These are phyloP conservation scores for Polychaeton citri DNA, from an alignment of 2,329 filamentous ascomycete genomes.

Conservation along the genomic window DNA sequence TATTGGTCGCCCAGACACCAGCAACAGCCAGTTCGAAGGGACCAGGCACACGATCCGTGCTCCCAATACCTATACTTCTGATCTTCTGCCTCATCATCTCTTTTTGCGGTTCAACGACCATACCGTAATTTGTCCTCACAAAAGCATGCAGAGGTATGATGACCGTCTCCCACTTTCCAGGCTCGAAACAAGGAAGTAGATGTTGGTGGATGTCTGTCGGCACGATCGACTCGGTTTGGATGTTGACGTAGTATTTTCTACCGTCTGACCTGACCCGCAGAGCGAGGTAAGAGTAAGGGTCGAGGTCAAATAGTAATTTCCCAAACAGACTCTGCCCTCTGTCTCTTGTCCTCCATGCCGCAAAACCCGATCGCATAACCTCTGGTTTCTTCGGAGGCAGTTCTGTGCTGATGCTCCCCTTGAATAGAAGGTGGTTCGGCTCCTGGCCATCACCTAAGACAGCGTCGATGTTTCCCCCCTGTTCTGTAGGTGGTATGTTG, in stretches of 20 bases:
- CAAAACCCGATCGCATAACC: slow-evolving; percentile 70
- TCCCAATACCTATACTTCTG: slow-evolving; percentile 68
- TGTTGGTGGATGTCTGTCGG: slow-evolving; percentile 96
- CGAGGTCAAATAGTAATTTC: slow-evolving; percentile 73
- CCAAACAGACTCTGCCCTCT: slow-evolving; percentile 71
- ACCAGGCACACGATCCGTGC: slow-evolving; percentile 80
- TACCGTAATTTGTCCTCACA: slow-evolving; percentile 84
- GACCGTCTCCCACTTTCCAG: slow-evolving; percentile 91
- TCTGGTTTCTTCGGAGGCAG: slow-evolving; percentile 63
- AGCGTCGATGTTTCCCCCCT: slow-evolving; percentile 1
- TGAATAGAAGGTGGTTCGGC: slow-evolving; percentile 63
- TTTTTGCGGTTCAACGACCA: slow-evolving; percentile 83
- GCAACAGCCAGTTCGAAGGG: slow-evolving; percentile 80
- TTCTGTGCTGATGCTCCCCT: slow-evolving; percentile 75
- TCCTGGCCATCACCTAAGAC: slow-evolving; percentile 27
- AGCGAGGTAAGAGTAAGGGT: slow-evolving; percentile 76
- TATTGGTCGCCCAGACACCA: slow-evolving; percentile 82
- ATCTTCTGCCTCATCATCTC: slow-evolving; percentile 81
- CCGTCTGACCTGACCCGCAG: slow-evolving; percentile 83
- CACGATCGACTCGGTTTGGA: slow-evolving; percentile 88
- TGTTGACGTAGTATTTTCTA: slow-evolving; percentile 82
- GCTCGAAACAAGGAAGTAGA: slow-evolving; percentile 62
- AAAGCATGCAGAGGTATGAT: slow-evolving; percentile 84
- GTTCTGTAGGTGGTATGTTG: neutral
- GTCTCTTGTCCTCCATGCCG: slow-evolving; percentile 77